Evolutionary conservation across 202 grass and related monocot genomes (phyloP), one percentile per base, ranked within the genome.

Genomic region (Hordeum pubiflorum): DNA sequence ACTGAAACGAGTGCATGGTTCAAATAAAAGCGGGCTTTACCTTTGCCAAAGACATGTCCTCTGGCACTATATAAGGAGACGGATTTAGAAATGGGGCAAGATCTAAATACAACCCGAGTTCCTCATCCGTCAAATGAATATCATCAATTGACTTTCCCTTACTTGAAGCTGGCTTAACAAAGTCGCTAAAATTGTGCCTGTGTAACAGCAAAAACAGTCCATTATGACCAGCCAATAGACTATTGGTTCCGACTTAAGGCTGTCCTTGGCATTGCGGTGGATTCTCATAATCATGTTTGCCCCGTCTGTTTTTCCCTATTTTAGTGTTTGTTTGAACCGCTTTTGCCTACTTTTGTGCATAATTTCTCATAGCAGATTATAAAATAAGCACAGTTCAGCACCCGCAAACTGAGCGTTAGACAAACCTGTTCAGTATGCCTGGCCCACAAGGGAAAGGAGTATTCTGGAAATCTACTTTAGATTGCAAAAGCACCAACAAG

Each of bases 1-100:
- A 4, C 1, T 34, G 9, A 76, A 79, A 86, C 57, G 3, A 21
- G 9, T 17, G 12, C 15, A 43, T n/a, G 55, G 29, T 43, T 0
- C 26, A 62, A 79, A 75, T 3, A 2, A 55, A 43, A 60, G 15
- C 31, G 63, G 11, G 46, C 46, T 78, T 67, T 63, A 95, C 96
- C 92, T 99, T 99, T 41, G 92, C 90, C 85, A 99, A 88, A 63
- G 96, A 93, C 92, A 99, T 99, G 55, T 99, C 96, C 78, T 99
- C 96, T 7, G 92, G 96, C 60, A 99, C 96, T 83, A 99, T 77
- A 36, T 99, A 99, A 44, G 92, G 96, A 63, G 77, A 93, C 86
- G 96, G 96, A 82, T 99, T 99, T 82, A 95, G 56, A 87, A 95
- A 99, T 13, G 96, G 96, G 5, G 90, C 85, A n/a, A 99, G 92